Base-by-base conservation (phyloP, 495 filamentous ascomycete genomes). In the Penicillium pancosmium region DNA sequence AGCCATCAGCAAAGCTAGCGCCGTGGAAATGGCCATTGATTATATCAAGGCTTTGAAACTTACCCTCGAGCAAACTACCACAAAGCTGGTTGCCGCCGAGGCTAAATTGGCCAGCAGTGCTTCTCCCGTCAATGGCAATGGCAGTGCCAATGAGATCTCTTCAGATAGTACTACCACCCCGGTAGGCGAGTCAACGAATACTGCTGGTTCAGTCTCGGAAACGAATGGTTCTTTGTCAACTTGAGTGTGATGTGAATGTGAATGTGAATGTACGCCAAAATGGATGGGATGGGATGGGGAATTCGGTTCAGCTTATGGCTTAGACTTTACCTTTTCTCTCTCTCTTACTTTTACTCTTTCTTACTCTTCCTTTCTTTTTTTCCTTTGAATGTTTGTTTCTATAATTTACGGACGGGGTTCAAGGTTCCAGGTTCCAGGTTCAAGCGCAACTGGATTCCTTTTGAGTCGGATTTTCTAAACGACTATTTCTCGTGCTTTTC, bases 21-120 rank as follows among this genome's bases (percentile, higher is more conserved):
- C 93, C 2, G 94, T 98, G 19, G 94, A 98, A 75, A 85, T 89
- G 77, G 94, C 94, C 10, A 98, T 97, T 55, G 89, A 93, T 61
- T 98, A 97, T 67, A 98, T 98, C 76, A 91, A 89, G 68, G 80
- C 86, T 55, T 75, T 98, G 59, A 85, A 96, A 73, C 79, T 82
- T 69, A 88, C 92, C 67, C 70, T 93, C 35, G 82, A 78, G 9
- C 86, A 87, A 27, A 86, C 88, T 15, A 86, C 88, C 54, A 78
- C 73, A 52, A 79, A 85, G 65, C 78, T 92, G 4, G 83, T 84
- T 16, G 80, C 81, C 34, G 86, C 87, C 5, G 89, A 92, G 65
- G 78, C 78, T 56, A 63, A 63, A 25, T 51, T 68, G 21, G 36
- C 33, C 19, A 47, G 27, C 40, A 27, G 35, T 11, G 47, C 52